phyloP scores from a whole-genome alignment of 345 rosid species.

The Xanthoceras sorbifolium region DNA sequence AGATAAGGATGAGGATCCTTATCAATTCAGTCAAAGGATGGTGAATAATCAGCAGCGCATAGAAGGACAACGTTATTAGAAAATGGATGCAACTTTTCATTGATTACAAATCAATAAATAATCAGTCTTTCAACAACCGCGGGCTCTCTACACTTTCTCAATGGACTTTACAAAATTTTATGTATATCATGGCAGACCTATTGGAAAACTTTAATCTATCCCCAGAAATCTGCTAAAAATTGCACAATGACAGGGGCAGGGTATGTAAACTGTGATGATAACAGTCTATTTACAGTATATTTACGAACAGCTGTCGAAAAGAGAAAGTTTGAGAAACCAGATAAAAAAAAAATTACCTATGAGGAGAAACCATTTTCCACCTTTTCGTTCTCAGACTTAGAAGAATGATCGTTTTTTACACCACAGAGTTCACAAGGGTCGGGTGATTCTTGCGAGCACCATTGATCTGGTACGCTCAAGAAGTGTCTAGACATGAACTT shows the following conservation, averaged over 20 bases:
- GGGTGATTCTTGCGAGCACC: constrained; percentile 61
- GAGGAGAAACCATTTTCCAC: constrained; percentile 15
- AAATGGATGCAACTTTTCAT: constrained; percentile 24
- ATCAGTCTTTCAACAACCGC: constrained; percentile 4
- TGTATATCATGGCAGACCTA: constrained; percentile 28
- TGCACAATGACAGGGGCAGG: constrained; percentile 49
- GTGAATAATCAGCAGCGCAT: background rate
- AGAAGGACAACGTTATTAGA: background rate
- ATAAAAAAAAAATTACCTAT: background rate
- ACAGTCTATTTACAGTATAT: constrained; percentile 34
- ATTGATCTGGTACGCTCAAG: constrained; percentile 83
- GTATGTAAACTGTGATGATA: constrained; percentile 24
- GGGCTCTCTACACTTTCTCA: constrained; percentile 46
- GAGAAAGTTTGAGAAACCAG: constrained; percentile 9
- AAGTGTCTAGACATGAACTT: constrained; percentile 89
- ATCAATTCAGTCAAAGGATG: background rate
- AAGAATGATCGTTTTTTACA: constrained; percentile 24
- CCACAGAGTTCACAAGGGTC: constrained; percentile 47
- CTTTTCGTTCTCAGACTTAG: constrained; percentile 19
- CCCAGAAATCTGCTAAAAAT: constrained; percentile 67
- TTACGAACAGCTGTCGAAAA: background rate
- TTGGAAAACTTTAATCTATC: constrained; percentile 24
- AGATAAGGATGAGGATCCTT: too few relatives aligned
- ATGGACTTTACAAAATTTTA: constrained; percentile 27
- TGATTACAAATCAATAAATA: constrained; percentile 23